These are phyloP conservation scores for Didymella sp. DNA, from an alignment of 2,329 filamentous ascomycete genomes.

Conservation along the genomic window DNA sequence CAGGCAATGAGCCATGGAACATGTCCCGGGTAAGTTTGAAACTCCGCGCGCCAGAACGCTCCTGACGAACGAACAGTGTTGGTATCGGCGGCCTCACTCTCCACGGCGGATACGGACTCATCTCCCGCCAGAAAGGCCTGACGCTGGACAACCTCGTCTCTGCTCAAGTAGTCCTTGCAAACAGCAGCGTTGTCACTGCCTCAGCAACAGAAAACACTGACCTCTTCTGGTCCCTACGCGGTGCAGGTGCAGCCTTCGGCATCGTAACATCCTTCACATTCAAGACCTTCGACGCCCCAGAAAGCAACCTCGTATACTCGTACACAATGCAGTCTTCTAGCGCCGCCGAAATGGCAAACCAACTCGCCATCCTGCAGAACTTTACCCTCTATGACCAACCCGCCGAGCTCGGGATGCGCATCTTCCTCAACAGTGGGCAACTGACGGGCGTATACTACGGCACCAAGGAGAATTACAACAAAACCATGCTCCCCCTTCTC, in stretches of 20 bases:
- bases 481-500: neutral
- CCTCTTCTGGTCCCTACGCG: conserved; percentile 52
- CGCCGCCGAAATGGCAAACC: neutral
- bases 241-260: conserved; percentile 51
- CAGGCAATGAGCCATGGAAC: neutral
- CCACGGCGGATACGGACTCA: neutral
- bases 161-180: neutral
- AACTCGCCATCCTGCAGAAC: neutral
- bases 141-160: neutral
- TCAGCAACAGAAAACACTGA: conserved; percentile 39
- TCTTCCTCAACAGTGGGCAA: neutral
- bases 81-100: neutral
- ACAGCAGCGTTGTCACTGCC: neutral
- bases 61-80: neutral
- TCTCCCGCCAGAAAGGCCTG: neutral
- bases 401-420: neutral
- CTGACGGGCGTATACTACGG: neutral
- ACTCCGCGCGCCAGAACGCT: neutral
- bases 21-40: neutral
- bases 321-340: neutral
- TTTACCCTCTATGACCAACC: neutral
- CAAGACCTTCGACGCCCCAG: conserved; percentile 2
- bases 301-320: neutral
- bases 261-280: conserved; percentile 48
- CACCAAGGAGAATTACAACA: neutral